Base-by-base conservation (phyloP, 768 basidiomycete genomes). In the Pulveroboletus sp. region DNA sequence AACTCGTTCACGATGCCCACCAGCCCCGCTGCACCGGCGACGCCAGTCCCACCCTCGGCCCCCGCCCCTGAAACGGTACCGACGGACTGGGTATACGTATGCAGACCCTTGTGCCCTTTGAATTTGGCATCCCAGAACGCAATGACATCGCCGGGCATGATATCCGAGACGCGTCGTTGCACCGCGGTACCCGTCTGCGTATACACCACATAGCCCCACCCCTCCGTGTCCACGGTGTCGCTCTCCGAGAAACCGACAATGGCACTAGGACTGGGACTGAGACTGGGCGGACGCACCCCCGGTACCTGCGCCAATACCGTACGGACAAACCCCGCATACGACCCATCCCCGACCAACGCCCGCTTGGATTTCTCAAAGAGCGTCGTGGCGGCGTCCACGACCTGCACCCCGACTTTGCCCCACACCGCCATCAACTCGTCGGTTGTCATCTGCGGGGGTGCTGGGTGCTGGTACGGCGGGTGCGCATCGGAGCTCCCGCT, bases 121-220 rank as follows among this genome's bases (percentile, higher is more conserved):
- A 94, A 77, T 62, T 76, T 84, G 38, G 88, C 90, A 48, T 92
- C 89, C 43, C 75, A 71, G 49, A 94, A 67, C 51, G 81, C 77
- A 40, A 93, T 74, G 10, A 97, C 69, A 66, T 97, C 94, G 2
- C 94, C 94, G 0, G 92, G 87, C 78, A 87, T 73, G 50, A 92
- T 88, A 19, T 94, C 92, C 58, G 84, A 86, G 27, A 76, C 72
- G 41, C 90, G 76, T 52, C 82, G 81, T 67, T 84, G 81, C 50
- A 95, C 88, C 12, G 81, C 69, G 0, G 61, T 58, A 0, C 77
- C 87, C 25, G 73, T 79, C 70, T 94, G 91, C 51, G 75, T 72
- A 60, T 90, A 94, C 25, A 94, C 74, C 8, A 87, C 69, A 61
- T 90, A 81, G 0, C 93, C 94, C 60, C 82, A 90, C 14, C 73